Evolutionary conservation across 371 early-diverging fungal genomes (phyloP), one percentile per base, ranked within the genome.

Genomic region (Nematocida sp.): DNA sequence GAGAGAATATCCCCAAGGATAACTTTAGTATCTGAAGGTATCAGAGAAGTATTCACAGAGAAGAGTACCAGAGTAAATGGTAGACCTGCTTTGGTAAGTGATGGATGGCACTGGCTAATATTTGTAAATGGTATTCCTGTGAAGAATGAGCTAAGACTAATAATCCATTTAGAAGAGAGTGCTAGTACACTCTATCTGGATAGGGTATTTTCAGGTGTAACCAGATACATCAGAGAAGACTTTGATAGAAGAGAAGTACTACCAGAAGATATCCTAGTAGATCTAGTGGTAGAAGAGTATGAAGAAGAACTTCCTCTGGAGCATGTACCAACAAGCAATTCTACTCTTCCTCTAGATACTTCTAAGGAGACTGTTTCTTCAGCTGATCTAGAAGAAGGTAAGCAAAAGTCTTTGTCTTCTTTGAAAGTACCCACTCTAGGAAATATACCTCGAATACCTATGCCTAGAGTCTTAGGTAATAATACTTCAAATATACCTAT

Each of bases 101-200:
- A 41, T 48, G 49, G 47, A 49, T 27, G 46, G 61, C 60, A 43
- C 45, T 70, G 74, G 74, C 58, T 70, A 25, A 38, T 70, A 5
- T 70, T 66, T 43, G 60, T 61, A 2, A 61, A 52, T 29, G 51
- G 49, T 5, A 23, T 70, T 9, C n/a, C 0, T 13, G 31, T 70
- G 11, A 21, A 19, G 19, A 35, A 15, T n/a, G 31, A 11, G 13
- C 3, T 4, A 1, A 49, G 29, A 2, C 19, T 55, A 23, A 21
- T 13, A 19, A 58, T 70, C 21, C 27, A 41, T 31, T 11, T 9
- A 13, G 21, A 13, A 11, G 32, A 47, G 29, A 15, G 60, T 34
- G 32, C 29, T 19, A 21, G 57, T 49, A 15, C 40, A 25, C 7
- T 70, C 34, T 19, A 19, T 13, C 9, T 70, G 2, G 37, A 13